A percentile compares a stretch with the other conserved stretches of the same genome.
Conservation (phyloP, 2,329 filamentous ascomycete species). For the Aspergillus versicolor region DNA sequence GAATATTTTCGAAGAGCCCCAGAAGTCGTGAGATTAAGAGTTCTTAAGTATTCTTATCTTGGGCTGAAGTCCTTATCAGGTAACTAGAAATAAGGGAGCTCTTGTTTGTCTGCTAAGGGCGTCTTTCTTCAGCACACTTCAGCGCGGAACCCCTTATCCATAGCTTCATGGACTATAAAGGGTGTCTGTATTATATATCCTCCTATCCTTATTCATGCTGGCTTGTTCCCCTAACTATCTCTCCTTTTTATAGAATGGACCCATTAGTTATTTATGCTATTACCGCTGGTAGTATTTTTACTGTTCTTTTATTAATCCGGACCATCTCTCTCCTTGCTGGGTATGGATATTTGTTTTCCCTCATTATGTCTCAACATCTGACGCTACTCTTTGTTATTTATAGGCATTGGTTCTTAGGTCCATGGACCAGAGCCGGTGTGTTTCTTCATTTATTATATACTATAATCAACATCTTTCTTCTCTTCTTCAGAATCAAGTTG, state of each 20-base stretch:
- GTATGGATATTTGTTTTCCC: slow-evolving; percentile 4
- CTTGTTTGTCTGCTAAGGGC: neutral
- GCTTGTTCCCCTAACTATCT: too few relatives aligned
- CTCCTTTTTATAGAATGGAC: too few relatives aligned
- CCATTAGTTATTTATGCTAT: slow-evolving; percentile 14
- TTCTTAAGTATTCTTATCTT: too few relatives aligned
- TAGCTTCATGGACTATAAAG: too few relatives aligned
- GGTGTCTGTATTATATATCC: too few relatives aligned
- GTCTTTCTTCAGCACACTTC: too few relatives aligned
- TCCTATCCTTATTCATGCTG: too few relatives aligned
- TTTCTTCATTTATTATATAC: slow-evolving; percentile 17
- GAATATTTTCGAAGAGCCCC: neutral
- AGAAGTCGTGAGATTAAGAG: neutral
- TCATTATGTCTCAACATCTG: slow-evolving; percentile 15
- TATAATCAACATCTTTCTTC: slow-evolving; percentile 17
- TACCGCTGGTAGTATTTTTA: slow-evolving; percentile 15
- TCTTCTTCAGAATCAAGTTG: slow-evolving; percentile 15
- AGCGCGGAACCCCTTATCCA: too few relatives aligned
- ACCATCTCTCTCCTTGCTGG: neutral
- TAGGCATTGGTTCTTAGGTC: slow-evolving; percentile 16
- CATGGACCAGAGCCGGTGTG: slow-evolving; percentile 16
- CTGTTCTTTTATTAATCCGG: slow-evolving; percentile 10
- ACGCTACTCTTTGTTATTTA: slow-evolving; percentile 16
- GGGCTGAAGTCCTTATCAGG: too few relatives aligned
- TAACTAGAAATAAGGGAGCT: too few relatives aligned